Base-by-base conservation (phyloP, 192 early-diverging fungal genomes). In the Linnemannia hyalina region DNA sequence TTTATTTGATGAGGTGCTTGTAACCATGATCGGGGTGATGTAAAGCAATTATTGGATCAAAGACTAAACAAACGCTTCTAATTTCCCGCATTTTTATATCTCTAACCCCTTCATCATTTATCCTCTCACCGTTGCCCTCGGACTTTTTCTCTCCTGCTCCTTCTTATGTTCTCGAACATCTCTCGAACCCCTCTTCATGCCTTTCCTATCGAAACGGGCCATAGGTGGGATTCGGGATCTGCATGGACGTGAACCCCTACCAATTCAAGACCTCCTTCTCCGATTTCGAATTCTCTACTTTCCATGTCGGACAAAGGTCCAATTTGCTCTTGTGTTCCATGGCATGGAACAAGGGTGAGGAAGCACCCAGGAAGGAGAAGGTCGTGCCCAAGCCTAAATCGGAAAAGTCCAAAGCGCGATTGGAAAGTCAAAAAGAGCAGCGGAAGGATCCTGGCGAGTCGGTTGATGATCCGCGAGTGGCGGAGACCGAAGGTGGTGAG, bases 201-300 rank as follows among this genome's bases (percentile, higher is more conserved):
- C 73, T 73, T 26, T 75, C 49, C 68, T 47, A 29, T 26, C 46
- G 26, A 42, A 26, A 35, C 70, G 32, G 1, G 52, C 20, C 10
- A 44, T 79, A 93, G 93, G 89, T 96, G 29, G 95, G 94, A n/a
- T 85, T 94, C 65, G 96, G 94, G 6, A 97, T 97, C 13, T 97
- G 96, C 74, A 96, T 97, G 96, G 96, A 97, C 87, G 40, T 97
- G 26, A 97, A 96, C 76, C 96, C 95, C 6, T 95, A 93, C 71
- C 82, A 89, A 54, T 97, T 96, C 85, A 78, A 91, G 80, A 72
- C 93, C 4, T 80, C 88, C 2, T 96, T 95, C 78, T 83, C 83
- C 54, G 92, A 78, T 40, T 96, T 88, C 78, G 96, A 97, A 80
- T 97, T 95, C 83, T 93, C 92, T 2, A 89, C 74, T 41, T 96